Evolutionary conservation across 2,329 filamentous ascomycete species (phyloP), one percentile per base, ranked within the genome.

Genomic region (Colletotrichum plurivorum): DNA sequence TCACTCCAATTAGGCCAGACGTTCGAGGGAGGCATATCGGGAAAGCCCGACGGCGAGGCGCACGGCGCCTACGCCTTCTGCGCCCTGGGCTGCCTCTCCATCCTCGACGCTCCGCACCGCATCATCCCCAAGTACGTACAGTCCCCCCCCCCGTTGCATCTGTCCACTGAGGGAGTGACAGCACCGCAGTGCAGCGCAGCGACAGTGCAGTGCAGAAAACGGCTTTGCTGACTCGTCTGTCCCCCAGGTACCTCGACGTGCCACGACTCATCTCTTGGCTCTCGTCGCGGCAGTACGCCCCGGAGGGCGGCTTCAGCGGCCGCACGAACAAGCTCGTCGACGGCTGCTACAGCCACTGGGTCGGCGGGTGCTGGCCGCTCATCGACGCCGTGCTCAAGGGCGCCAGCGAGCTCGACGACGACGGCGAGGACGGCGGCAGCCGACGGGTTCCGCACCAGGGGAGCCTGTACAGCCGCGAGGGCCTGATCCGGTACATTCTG

Each of bases 321-420:
- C 92, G 96, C 74, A 97, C 95, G 31, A 98, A 98, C 85, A 99
- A 99, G 83, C 87, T 99, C 39, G 96, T 98, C 39, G 96, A 99
- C 80, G 96, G 95, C 53, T 99, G 96, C 83, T 99, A 99, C 83
- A 97, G 94, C 78, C 95, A 98, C 81, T 99, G 96, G 96, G 92
- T 97, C 41, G 96, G 96, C 63, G 93, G 93, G 63, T 98, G 95
- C 83, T 99, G 95, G 94, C 92, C 95, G 53, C 82, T 99, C 72
- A 85, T 98, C 73, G 93, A 98, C 83, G 93, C 94, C 66, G 91
- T 91, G 63, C 82, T 96, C 67, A 87, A 88, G 73, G 88, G 87
- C 31, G 83, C 84, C 63, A 80, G 63, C 43, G 71, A 70, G 56
- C 67, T 62, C 51, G 69, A 66, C 31, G 71, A 66, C 31, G 75